Conservation (phyloP, 192 early-diverging fungal species). For the Coemansia sp. region DNA sequence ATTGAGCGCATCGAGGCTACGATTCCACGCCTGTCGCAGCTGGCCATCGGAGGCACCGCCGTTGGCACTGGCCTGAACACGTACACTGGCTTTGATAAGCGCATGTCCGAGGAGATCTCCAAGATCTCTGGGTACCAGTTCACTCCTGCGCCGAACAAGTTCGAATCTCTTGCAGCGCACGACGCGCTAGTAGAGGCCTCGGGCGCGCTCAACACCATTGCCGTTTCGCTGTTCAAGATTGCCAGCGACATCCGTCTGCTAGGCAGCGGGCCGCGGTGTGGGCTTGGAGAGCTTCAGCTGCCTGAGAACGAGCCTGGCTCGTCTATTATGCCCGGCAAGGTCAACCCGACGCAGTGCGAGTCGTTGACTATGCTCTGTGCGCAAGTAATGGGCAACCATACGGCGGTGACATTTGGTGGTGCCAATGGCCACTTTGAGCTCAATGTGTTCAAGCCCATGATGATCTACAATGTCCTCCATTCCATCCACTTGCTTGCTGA, state of each 20-base stretch:
- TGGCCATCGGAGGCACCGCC: constrained; percentile 96
- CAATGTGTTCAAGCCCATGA: constrained; percentile 99
- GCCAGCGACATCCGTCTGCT: constrained; percentile 98
- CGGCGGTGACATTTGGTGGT: constrained; percentile 86
- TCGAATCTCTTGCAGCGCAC: constrained; percentile 97
- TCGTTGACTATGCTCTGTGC: constrained; percentile 99
- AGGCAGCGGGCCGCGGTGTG: constrained; percentile 97
- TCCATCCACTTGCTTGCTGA: constrained; percentile 87
- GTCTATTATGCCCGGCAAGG: constrained; percentile 99
- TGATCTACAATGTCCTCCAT: constrained; percentile 97
- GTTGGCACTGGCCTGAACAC: constrained; percentile 99
- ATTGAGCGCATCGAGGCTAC: constrained; percentile 84
- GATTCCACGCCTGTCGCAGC: constrained; percentile 84
- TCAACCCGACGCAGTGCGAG: constrained; percentile 99
- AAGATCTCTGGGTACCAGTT: constrained; percentile 87
- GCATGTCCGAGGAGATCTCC: constrained; percentile 87
- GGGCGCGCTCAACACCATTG: constrained; percentile 93
- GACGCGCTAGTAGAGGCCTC: constrained; percentile 97
- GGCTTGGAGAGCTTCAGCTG: constrained; percentile 91
- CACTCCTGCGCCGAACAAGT: constrained; percentile 98
- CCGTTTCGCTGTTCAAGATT: constrained; percentile 97
- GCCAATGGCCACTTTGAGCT: constrained; percentile 99
- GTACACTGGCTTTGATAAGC: constrained; percentile 84
- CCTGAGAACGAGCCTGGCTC: constrained; percentile 99
- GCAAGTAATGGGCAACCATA: constrained; percentile 99